A percentile compares a stretch with the other conserved stretches of the same genome.
These are phyloP conservation scores for Talaromyces sp. DNA, from an alignment of 2,329 filamentous ascomycete species.

Conservation along the genomic window DNA sequence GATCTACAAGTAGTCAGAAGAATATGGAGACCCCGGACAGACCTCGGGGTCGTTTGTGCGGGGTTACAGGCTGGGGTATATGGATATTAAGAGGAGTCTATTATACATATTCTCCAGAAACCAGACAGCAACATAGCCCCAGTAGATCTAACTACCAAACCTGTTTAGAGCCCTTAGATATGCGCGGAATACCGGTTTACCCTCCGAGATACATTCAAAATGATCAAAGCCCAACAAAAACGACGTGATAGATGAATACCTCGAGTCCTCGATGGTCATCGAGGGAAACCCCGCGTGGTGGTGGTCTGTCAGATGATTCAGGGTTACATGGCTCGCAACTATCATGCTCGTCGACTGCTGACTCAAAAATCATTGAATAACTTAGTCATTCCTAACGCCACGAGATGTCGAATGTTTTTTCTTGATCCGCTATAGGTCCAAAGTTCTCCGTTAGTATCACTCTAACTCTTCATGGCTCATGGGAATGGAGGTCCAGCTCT, in stretches of 20 bases:
- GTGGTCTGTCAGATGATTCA: conserved; percentile 4
- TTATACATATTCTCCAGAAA: not conserved
- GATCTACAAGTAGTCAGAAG: not conserved
- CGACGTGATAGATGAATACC: not conserved
- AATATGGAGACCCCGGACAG: not conserved
- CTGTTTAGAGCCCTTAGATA: not conserved
- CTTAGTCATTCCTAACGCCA: too few species aligned
- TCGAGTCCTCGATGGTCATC: not conserved
- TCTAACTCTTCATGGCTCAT: too few species aligned
- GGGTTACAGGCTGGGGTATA: not conserved
- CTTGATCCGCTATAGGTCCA: too few species aligned
- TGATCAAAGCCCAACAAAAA: not conserved
- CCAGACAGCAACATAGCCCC: not conserved
- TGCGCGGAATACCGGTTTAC: not conserved
- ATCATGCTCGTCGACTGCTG: not conserved
- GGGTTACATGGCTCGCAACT: not conserved
- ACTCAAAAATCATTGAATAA: too few species aligned
- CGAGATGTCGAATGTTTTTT: too few species aligned
- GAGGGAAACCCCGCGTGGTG: not conserved
- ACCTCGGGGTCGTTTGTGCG: conserved; percentile 1
- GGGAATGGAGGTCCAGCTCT: too few species aligned
- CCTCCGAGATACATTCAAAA: too few species aligned
- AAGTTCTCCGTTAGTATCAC: too few species aligned
- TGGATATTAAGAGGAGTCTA: not conserved
- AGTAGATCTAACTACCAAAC: not conserved